These are phyloP conservation scores for Thelonectria discophora DNA, from an alignment of 2,329 filamentous ascomycete genomes.

Conservation along the genomic window DNA sequence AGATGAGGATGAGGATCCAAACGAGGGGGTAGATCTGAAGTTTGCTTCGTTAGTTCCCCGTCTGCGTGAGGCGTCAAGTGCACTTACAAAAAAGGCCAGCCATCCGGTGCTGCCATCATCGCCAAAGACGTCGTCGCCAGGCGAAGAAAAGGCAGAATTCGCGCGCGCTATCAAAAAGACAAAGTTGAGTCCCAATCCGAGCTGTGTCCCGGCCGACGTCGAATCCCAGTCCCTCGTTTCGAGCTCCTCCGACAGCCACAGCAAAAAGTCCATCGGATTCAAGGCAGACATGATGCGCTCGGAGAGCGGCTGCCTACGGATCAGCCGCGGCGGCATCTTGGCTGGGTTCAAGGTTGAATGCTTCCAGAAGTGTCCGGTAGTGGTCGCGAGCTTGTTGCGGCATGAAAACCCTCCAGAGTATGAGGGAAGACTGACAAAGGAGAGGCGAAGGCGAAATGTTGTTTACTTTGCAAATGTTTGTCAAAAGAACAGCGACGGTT, in stretches of 20 bases:
- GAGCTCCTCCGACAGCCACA: slow-evolving; percentile 92
- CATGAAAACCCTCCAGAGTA: slow-evolving; percentile 5
- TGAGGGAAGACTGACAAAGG: slow-evolving; percentile 8
- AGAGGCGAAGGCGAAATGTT: slow-evolving; percentile 27
- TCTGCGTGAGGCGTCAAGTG: slow-evolving; percentile 8
- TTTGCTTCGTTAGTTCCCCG: slow-evolving; percentile 22
- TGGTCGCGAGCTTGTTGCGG: slow-evolving; percentile 9
- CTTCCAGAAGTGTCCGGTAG: slow-evolving; percentile 3
- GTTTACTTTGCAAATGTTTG: slow-evolving; percentile 42
- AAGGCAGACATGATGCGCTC: slow-evolving; percentile 84
- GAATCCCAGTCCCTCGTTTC: slow-evolving; percentile 93
- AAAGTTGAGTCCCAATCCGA: slow-evolving; percentile 81
- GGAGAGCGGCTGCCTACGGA: slow-evolving; percentile 79
- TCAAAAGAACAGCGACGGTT: slow-evolving; percentile 27
- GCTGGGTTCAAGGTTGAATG: slow-evolving; percentile 6
- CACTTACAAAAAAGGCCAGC: slow-evolving; percentile 65
- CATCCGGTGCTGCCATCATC: slow-evolving; percentile 73
- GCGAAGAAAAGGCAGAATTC: slow-evolving; percentile 67
- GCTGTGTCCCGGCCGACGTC: slow-evolving; percentile 75
- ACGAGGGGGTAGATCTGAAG: slow-evolving; percentile 73
- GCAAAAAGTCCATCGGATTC: slow-evolving; percentile 87
- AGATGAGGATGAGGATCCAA: slow-evolving; percentile 72
- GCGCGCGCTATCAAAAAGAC: slow-evolving; percentile 84
- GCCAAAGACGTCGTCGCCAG: slow-evolving; percentile 84
- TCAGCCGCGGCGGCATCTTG: slow-evolving; percentile 73